Percentiles rank a stretch among this genome's conserved stretches.
phyloP scores from a whole-genome alignment of 495 filamentous ascomycete genomes.

The Xylaria sp. region DNA sequence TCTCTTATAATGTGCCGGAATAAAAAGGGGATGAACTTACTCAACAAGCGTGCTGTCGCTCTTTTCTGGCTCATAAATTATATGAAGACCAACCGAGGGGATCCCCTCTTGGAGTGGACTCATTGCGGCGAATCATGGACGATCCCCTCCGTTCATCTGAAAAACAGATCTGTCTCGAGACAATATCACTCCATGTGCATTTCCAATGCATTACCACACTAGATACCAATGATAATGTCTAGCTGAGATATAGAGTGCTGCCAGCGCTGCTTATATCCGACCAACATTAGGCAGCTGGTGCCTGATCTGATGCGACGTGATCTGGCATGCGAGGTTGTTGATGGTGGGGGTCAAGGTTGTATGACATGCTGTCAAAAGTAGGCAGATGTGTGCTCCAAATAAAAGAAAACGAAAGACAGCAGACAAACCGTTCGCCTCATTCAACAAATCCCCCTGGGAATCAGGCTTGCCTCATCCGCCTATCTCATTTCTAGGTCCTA shows the following conservation, averaged over 20 bases:
- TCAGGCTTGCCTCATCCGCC: background rate
- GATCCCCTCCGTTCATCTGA: background rate
- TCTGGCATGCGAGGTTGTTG: conserved; percentile 1
- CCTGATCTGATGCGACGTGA: conserved; percentile 15
- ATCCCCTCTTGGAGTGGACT: conserved; percentile 25
- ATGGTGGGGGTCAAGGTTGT: conserved; percentile 20
- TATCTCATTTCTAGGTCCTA: background rate
- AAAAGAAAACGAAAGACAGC: background rate
- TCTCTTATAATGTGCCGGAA: background rate
- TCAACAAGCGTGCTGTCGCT: conserved; percentile 40
- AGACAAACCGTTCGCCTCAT: conserved; percentile 3
- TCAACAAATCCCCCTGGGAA: background rate
- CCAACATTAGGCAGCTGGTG: conserved; percentile 17
- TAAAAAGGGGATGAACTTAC: conserved; percentile 32
- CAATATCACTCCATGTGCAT: background rate
- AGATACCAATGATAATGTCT: background rate
- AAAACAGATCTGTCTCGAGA: background rate
- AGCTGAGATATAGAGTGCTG: background rate
- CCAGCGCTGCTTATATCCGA: conserved; percentile 13
- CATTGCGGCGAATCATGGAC: conserved; percentile 12
- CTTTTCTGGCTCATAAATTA: conserved; percentile 48
- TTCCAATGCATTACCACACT: background rate
- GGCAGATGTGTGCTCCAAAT: conserved; percentile 6
- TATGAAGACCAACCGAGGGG: conserved; percentile 44
- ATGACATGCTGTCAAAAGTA: background rate